phyloP scores from a whole-genome alignment of 2,329 filamentous ascomycete species.

The Fusarium penzigii region DNA sequence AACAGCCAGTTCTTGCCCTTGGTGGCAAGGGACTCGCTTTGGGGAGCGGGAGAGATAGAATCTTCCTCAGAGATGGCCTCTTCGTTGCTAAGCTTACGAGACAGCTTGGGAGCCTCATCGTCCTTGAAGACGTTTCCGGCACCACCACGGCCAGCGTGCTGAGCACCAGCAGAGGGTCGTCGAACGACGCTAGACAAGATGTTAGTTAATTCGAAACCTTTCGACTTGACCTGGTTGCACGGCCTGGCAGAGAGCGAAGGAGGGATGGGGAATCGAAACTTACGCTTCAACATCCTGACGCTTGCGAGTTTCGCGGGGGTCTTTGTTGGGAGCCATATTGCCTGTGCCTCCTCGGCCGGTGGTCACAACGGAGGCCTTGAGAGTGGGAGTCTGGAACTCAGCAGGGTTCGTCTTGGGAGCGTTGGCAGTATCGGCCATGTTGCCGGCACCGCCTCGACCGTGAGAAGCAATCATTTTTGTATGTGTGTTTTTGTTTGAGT shows the following conservation, averaged over 20 bases:
- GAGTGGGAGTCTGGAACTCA: slow-evolving; percentile 77
- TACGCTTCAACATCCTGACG: slow-evolving; percentile 81
- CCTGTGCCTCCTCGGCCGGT: slow-evolving; percentile 87
- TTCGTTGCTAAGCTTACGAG: slow-evolving; percentile 32
- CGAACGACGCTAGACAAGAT: slow-evolving; percentile 47
- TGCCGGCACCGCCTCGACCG: slow-evolving; percentile 78
- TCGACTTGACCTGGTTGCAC: not conserved
- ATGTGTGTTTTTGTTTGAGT: not conserved
- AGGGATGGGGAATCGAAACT: slow-evolving; percentile 32
- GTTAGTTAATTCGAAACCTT: too few species aligned
- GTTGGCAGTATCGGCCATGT: slow-evolving; percentile 60
- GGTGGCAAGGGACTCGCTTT: slow-evolving; percentile 30
- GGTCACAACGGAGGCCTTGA: slow-evolving; percentile 83
- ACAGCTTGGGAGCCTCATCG: slow-evolving; percentile 37
- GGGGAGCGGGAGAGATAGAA: slow-evolving; percentile 14
- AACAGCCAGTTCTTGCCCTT: slow-evolving; percentile 53
- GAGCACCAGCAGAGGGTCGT: slow-evolving; percentile 57
- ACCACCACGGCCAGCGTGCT: slow-evolving; percentile 73
- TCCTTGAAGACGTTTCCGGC: slow-evolving; percentile 68
- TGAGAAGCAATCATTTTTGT: slow-evolving; percentile 58
- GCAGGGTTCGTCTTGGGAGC: slow-evolving; percentile 55
- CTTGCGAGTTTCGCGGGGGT: slow-evolving; percentile 71
- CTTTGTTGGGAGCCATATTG: slow-evolving; percentile 78
- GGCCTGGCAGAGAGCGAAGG: slow-evolving; percentile 2
- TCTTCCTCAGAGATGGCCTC: slow-evolving; percentile 31